Base-by-base conservation (phyloP, 345 rosid species). In the Clarkia xantiana region DNA sequence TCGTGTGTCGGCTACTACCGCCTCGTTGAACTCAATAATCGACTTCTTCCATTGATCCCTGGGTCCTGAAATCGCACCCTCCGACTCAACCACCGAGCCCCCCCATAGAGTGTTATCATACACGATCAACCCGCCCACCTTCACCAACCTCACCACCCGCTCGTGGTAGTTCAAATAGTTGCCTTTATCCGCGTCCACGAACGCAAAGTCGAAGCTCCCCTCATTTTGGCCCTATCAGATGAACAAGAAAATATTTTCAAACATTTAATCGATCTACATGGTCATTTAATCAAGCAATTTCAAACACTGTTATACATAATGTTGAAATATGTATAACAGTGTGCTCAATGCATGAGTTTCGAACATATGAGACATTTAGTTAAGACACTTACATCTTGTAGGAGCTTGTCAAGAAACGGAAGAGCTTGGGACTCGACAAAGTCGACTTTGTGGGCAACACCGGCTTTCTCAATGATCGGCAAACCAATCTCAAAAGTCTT, bases 201-300 rank as follows among this genome's bases (percentile, higher is more conserved):
- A 78, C n/a, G 68, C 80, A 51, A 58, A 78, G 36, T 78, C 80
- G 17, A 57, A 78, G 14, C 67, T 56, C 45, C 78, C 78, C 59
- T 70, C 80, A 16, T 60, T 70, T 15, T 38, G 49, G 1, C 38
- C 18, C 76, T 68, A 61, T 55, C 14, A 14, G 15, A 34, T 12
- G 22, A 1, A 49, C 1, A 10, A 14, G 14, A 47, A 20, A 11
- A 18, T 18, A 19, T 1, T 9, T 13, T 14, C 17, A 10, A 8
- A 18, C n/a, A 14, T 18, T 38, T n/a, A 9, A 11, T 11, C n/a
- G n/a, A 10, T 12, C 23, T 15, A 29, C 10, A 13, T 11, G 12
- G 17, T 11, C 20, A 20, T 20, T n/a, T 29, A 17, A 4, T 10
- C 6, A 9, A 15, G 11, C 4, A n/a, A 10, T 17, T 9, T 0